phyloP scores from a whole-genome alignment of 768 basidiomycete species.

The Serendipita sp. region DNA sequence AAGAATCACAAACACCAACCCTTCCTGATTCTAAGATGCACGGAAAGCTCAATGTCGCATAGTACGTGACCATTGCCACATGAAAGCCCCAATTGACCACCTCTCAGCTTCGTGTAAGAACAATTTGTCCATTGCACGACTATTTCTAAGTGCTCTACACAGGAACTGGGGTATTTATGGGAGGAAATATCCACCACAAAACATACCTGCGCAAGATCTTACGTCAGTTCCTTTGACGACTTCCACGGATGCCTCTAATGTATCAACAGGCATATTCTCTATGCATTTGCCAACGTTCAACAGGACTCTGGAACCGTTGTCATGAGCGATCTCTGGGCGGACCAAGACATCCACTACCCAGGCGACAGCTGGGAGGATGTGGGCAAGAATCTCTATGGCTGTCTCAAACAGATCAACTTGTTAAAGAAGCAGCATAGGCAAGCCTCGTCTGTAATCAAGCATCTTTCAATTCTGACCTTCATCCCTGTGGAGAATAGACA shows the following conservation, averaged over 20 bases:
- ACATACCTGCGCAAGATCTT: conserved; percentile 69
- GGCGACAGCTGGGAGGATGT: conserved; percentile 89
- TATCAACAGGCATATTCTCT: conserved; percentile 59
- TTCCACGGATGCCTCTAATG: conserved; percentile 6
- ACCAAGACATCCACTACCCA: conserved; percentile 92
- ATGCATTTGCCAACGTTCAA: conserved; percentile 83
- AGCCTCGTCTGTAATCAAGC: conserved; percentile 35
- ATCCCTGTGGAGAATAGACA: conserved; percentile 14
- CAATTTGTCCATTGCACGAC: no score
- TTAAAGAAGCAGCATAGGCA: conserved; percentile 77
- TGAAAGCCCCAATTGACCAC: not conserved
- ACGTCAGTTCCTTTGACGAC: conserved; percentile 38
- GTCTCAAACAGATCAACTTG: conserved; percentile 83
- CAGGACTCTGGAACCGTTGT: conserved; percentile 73
- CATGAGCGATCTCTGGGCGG: conserved; percentile 85
- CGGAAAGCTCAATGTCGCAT: conserved; percentile 12
- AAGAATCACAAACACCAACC: not conserved
- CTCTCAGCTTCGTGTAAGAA: not conserved
- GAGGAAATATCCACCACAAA: conserved; percentile 73
- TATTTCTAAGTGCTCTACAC: not conserved
- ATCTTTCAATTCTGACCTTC: not conserved
- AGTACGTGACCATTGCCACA: conserved; percentile 6
- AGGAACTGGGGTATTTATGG: conserved; percentile 74
- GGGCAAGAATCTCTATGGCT: conserved; percentile 86
- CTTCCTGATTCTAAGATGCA: not conserved